Conservation (phyloP, 1,284 basidiomycete genomes). For the Tilletia setariae region DNA sequence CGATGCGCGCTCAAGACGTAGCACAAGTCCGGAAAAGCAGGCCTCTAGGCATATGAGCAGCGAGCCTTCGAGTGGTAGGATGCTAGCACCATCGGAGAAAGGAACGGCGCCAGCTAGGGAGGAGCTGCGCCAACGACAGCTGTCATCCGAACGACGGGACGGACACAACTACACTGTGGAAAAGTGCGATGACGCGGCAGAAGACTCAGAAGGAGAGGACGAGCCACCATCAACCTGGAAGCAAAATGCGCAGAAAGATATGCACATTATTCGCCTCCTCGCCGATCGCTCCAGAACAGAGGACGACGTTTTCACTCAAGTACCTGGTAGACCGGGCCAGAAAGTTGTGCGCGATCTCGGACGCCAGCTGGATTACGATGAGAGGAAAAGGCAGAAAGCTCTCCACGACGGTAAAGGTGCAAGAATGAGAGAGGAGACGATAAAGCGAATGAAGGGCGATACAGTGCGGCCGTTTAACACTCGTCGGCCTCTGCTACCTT, state of each 20-base stretch:
- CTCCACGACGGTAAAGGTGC: neutral
- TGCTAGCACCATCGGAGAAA: no score
- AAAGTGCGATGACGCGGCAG: neutral
- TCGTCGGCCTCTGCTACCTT: neutral
- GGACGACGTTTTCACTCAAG: constrained; percentile 1
- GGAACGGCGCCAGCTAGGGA: no score
- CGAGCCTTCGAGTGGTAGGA: no score
- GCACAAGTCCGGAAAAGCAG: no score
- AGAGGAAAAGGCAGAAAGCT: neutral
- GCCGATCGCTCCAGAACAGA: neutral
- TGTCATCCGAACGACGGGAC: neutral
- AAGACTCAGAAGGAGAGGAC: neutral
- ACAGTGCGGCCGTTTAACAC: neutral
- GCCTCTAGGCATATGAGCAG: no score
- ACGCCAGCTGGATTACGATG: neutral
- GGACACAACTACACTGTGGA: neutral
- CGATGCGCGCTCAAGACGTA: no score
- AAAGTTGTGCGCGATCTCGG: neutral
- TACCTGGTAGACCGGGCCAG: neutral
- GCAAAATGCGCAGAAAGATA: neutral
- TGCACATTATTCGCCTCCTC: neutral
- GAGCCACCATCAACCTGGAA: constrained; percentile 4
- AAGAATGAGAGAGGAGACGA: neutral
- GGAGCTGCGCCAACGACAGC: no score
- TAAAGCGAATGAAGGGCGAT: neutral